Conservation (phyloP, 805 yeast species). For the Candida sanyiensis region DNA sequence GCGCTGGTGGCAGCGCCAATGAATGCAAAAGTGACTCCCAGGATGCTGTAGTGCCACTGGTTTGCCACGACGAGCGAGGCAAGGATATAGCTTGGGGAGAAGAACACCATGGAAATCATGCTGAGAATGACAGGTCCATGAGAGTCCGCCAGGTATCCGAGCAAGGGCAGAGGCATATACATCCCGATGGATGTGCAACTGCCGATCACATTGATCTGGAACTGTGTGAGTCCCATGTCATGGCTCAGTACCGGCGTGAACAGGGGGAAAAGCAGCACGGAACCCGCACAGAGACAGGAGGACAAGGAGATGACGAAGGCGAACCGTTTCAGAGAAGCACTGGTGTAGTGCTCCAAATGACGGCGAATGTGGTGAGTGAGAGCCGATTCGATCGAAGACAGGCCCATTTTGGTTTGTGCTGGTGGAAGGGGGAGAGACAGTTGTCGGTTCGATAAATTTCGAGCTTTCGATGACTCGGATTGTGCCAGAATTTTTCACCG, state of each 20-base stretch:
- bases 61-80: conserved; percentile 35
- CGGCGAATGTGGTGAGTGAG: conserved; percentile 42
- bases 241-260: conserved; percentile 65
- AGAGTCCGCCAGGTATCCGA: conserved; percentile 81
- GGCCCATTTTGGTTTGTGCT: conserved; percentile 16
- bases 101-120: conserved; percentile 50
- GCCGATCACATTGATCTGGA: conserved; percentile 67
- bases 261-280: conserved; percentile 75
- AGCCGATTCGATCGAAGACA: conserved; percentile 32
- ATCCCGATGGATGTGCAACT: conserved; percentile 72
- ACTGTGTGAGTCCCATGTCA: conserved; percentile 54
- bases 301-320: conserved; percentile 55
- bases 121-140: conserved; percentile 77
- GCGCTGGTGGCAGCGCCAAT: conserved; percentile 73
- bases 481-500: no score
- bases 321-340: conserved; percentile 33
- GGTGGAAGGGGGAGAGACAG: no score
- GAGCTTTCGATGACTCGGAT: no score
- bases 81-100: conserved; percentile 61
- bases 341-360: conserved; percentile 37
- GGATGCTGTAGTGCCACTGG: conserved; percentile 27
- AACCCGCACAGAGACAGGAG: conserved; percentile 74
- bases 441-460: no score
- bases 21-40: conserved; percentile 47
- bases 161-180: conserved; percentile 75